Conservation (phyloP, 2,329 filamentous ascomycete genomes). For the Didymellaceae sp. region DNA sequence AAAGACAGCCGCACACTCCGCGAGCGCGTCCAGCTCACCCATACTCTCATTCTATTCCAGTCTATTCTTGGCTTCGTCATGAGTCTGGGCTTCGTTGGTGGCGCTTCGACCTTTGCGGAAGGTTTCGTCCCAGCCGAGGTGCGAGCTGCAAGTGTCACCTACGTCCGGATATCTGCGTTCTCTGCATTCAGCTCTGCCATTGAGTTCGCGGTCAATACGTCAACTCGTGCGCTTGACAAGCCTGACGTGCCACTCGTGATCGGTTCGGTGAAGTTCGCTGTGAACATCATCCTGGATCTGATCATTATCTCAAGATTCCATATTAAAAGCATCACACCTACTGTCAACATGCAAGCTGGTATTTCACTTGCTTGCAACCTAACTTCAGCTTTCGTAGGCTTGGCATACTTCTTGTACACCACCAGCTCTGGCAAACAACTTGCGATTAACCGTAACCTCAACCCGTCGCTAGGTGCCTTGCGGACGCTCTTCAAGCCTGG, state of each 20-base stretch:
- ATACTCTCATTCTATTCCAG: conserved; percentile 66
- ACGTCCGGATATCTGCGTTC: conserved; percentile 70
- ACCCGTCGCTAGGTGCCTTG: conserved; percentile 53
- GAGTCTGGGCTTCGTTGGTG: conserved; percentile 64
- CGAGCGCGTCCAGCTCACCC: conserved; percentile 64
- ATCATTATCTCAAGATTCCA: conserved; percentile 71
- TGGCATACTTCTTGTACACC: conserved; percentile 64
- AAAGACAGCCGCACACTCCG: conserved; percentile 59
- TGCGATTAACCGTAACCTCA: conserved; percentile 16
- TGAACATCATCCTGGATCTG: conserved; percentile 73
- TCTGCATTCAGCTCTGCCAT: conserved; percentile 67
- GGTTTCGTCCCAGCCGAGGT: conserved; percentile 69
- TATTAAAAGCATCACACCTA: conserved; percentile 61
- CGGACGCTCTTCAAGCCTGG: conserved; percentile 63
- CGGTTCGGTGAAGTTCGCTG: conserved; percentile 65
- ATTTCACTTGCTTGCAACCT: conserved; percentile 65
- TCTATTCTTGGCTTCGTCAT: conserved; percentile 63
- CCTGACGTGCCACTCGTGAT: conserved; percentile 74
- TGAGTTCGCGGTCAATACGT: conserved; percentile 66
- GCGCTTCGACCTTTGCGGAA: conserved; percentile 62
- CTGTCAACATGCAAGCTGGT: conserved; percentile 68
- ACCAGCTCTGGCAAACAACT: conserved; percentile 45
- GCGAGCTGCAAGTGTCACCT: conserved; percentile 63
- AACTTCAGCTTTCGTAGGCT: conserved; percentile 51
- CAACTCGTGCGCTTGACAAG: conserved; percentile 70